Evolutionary conservation across 2,329 filamentous ascomycete species (phyloP).

Genomic region (Trichoderma atrobrunneum): DNA sequence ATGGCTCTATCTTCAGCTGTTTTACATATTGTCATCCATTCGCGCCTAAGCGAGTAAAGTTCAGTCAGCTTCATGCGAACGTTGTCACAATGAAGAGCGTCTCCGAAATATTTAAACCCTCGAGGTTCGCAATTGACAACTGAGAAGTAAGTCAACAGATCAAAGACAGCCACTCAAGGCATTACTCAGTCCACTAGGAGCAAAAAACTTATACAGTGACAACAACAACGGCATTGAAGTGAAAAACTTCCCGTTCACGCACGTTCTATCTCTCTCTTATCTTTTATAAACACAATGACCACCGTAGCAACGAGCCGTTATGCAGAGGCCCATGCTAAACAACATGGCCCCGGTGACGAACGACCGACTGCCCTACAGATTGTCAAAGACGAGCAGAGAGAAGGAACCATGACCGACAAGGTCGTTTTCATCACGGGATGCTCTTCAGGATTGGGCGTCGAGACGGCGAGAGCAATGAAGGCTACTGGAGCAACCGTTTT

Average conservation of each 20-base stretch:
- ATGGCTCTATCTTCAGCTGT: not conserved
- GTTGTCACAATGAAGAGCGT: no score
- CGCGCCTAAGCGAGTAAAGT: not conserved
- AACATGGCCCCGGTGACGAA: constrained; percentile 37
- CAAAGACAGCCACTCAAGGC: not conserved
- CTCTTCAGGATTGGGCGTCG: constrained; percentile 43
- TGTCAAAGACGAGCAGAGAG: constrained; percentile 35
- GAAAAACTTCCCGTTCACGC: not conserved
- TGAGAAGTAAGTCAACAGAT: not conserved
- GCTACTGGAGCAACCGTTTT: constrained; percentile 34
- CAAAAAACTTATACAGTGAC: not conserved
- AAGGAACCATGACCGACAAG: constrained; percentile 35
- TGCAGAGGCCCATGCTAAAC: constrained; percentile 34
- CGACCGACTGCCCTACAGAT: constrained; percentile 42
- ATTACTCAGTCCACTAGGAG: not conserved
- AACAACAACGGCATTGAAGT: not conserved
- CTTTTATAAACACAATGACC: not conserved
- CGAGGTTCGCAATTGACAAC: no score
- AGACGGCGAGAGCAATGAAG: constrained; percentile 43
- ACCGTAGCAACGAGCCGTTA: constrained; percentile 13
- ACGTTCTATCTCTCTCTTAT: not conserved
- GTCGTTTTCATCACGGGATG: constrained; percentile 44
- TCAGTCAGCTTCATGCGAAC: not conserved
- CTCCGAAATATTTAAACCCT: not conserved
- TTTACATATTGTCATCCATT: not conserved